Percentiles rank a stretch among this genome's conserved stretches.
phyloP scores from a whole-genome alignment of 2,329 filamentous ascomycete genomes.

The Dothideomycetidae sp. region DNA sequence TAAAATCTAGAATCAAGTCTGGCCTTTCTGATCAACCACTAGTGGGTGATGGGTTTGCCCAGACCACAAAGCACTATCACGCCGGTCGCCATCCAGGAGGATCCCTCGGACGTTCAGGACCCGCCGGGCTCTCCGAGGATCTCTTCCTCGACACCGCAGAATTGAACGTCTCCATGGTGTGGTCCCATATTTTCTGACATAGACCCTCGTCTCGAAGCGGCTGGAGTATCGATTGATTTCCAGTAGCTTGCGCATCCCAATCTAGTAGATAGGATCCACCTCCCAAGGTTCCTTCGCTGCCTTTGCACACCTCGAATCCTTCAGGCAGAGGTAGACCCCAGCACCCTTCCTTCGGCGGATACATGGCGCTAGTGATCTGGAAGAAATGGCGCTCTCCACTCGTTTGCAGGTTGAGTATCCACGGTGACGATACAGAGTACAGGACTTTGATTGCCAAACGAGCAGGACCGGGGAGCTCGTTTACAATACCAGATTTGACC shows the following conservation, averaged over 20 bases:
- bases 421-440: conserved; percentile 25
- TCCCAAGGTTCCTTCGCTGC: conserved; percentile 19
- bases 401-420: conserved; percentile 27
- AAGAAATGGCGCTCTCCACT: conserved; percentile 35
- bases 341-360: conserved; percentile 17
- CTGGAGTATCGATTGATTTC: conserved; percentile 20
- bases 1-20: no score
- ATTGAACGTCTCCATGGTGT: conserved; percentile 23
- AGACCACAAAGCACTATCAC: neutral
- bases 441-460: conserved; percentile 22
- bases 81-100: conserved; percentile 4
- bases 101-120: conserved; percentile 1
- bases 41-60: no score
- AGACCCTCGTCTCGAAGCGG: conserved; percentile 21
- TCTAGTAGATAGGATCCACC: conserved; percentile 26
- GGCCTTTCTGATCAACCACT: no score
- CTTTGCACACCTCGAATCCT: conserved; percentile 18
- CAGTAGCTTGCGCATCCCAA: conserved; percentile 24
- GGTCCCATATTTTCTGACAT: conserved; percentile 23
- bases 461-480: conserved; percentile 23
- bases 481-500: conserved; percentile 33
- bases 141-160: conserved; percentile 19
- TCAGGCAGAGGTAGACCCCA: conserved; percentile 19
- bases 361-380: conserved; percentile 24
- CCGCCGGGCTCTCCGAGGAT: conserved; percentile 13